These are phyloP conservation scores for Gnomoniopsis sp. DNA, from an alignment of 2,329 filamentous ascomycete species.

Conservation along the genomic window DNA sequence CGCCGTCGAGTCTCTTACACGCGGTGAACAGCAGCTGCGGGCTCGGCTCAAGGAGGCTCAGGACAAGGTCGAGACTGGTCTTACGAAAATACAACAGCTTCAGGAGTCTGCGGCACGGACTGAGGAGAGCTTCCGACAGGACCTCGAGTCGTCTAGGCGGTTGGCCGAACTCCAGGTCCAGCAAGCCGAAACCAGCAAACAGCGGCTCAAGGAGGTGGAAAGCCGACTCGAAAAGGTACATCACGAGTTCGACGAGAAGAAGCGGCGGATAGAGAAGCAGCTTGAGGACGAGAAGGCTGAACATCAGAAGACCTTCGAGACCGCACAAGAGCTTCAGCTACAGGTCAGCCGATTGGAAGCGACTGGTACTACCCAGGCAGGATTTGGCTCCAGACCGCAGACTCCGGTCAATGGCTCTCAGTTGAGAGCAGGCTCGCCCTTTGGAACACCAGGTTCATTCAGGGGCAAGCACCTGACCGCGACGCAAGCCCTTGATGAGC, in stretches of 20 bases:
- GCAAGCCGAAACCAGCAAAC: slow-evolving; percentile 68
- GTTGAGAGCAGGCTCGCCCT: slow-evolving; percentile 54
- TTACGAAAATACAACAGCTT: slow-evolving; percentile 78
- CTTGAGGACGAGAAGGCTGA: slow-evolving; percentile 52
- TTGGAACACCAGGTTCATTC: slow-evolving; percentile 57
- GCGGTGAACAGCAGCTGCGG: slow-evolving; percentile 76
- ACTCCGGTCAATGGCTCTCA: slow-evolving; percentile 59
- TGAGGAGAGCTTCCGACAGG: slow-evolving; percentile 83
- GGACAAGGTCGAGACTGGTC: slow-evolving; percentile 79
- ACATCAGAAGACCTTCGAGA: slow-evolving; percentile 44
- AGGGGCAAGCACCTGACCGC: slow-evolving; percentile 56
- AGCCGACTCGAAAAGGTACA: slow-evolving; percentile 58
- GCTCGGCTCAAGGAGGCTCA: slow-evolving; percentile 80
- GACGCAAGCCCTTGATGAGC: slow-evolving; percentile 61
- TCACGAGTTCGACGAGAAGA: slow-evolving; percentile 62
- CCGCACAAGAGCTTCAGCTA: slow-evolving; percentile 47
- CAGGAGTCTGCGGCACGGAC: slow-evolving; percentile 77
- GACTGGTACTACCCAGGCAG: slow-evolving; percentile 38
- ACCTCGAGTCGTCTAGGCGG: slow-evolving; percentile 76
- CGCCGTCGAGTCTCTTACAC: slow-evolving; percentile 71
- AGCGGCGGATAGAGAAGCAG: slow-evolving; percentile 53
- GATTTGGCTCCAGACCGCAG: slow-evolving; percentile 51
- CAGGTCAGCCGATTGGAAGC: slow-evolving; percentile 53
- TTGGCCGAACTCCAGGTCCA: slow-evolving; percentile 80
- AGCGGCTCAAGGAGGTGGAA: slow-evolving; percentile 68